A percentile compares a stretch with the other conserved stretches of the same genome.
These are phyloP conservation scores for Plasmodium knowlesi DNA, from an alignment of 169 alveolate genomes.

Conservation along the genomic window DNA sequence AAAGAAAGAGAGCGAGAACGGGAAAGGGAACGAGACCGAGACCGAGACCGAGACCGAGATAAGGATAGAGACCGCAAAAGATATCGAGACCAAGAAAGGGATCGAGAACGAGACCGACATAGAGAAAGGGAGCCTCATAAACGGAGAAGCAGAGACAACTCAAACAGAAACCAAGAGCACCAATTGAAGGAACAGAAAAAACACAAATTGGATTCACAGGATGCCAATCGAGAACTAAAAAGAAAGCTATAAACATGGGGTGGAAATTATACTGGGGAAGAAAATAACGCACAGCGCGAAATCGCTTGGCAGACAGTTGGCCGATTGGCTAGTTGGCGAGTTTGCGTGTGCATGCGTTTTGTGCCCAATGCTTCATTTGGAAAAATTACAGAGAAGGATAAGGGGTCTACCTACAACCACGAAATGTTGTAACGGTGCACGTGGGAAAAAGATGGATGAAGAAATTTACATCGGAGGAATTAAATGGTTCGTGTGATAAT, in stretches of 20 bases:
- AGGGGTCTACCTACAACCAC: background rate
- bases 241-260: background rate
- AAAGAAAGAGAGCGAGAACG: background rate
- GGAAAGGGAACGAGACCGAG: background rate
- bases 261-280: too few species aligned
- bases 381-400: background rate
- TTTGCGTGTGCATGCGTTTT: background rate
- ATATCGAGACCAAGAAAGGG: background rate
- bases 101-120: background rate
- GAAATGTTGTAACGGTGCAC: background rate
- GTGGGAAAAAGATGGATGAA: background rate
- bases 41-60: background rate
- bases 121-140: background rate
- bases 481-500: background rate
- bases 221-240: background rate
- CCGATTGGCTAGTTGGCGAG: too few species aligned
- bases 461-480: background rate
- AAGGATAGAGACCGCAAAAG: background rate
- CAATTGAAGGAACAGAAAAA: slow-evolving; percentile 33
- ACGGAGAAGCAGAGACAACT: slow-evolving; percentile 1
- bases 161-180: background rate
- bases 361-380: background rate
- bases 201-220: slow-evolving; percentile 24
- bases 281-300: background rate
- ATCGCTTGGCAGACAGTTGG: background rate